Conservation (phyloP, 768 basidiomycete genomes). For the Myochromella boudieri region DNA sequence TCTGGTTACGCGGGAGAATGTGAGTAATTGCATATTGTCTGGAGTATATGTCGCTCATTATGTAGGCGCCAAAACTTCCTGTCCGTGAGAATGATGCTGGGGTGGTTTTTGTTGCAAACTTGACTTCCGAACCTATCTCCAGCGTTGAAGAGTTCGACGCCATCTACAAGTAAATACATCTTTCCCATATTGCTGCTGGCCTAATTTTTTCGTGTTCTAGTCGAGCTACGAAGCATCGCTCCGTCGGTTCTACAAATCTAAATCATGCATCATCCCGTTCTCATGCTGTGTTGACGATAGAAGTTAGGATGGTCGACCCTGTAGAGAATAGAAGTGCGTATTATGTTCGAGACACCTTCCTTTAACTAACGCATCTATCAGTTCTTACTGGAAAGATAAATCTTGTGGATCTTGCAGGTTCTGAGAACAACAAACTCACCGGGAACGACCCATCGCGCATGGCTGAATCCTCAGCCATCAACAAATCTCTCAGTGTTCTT, state of each 20-base stretch:
- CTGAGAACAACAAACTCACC: conserved; percentile 90
- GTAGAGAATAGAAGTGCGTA: conserved; percentile 51
- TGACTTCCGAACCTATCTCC: conserved; percentile 40
- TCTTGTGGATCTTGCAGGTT: conserved; percentile 87
- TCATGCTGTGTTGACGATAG: conserved; percentile 82
- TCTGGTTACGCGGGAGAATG: conserved; percentile 68
- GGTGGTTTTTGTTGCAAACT: conserved; percentile 55
- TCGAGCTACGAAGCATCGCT: conserved; percentile 72
- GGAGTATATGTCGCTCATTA: not conserved
- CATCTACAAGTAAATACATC: conserved; percentile 40
- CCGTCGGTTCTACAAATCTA: conserved; percentile 82
- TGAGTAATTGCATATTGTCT: conserved; percentile 29
- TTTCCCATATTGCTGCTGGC: not conserved
- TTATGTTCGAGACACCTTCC: conserved; percentile 1
- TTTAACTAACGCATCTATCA: conserved; percentile 32
- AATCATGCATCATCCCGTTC: conserved; percentile 86
- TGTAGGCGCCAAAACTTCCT: conserved; percentile 49
- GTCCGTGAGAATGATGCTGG: conserved; percentile 54
- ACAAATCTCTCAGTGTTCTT: conserved; percentile 83
- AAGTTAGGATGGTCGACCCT: conserved; percentile 59
- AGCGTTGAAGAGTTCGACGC: conserved; percentile 44
- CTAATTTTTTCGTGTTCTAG: conserved; percentile 36
- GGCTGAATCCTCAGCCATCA: conserved; percentile 88
- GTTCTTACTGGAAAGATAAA: conserved; percentile 78
- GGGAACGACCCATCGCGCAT: conserved; percentile 87